Evolutionary conservation across 2,329 filamentous ascomycete species (phyloP).

Genomic region (Aphanocladium album): DNA sequence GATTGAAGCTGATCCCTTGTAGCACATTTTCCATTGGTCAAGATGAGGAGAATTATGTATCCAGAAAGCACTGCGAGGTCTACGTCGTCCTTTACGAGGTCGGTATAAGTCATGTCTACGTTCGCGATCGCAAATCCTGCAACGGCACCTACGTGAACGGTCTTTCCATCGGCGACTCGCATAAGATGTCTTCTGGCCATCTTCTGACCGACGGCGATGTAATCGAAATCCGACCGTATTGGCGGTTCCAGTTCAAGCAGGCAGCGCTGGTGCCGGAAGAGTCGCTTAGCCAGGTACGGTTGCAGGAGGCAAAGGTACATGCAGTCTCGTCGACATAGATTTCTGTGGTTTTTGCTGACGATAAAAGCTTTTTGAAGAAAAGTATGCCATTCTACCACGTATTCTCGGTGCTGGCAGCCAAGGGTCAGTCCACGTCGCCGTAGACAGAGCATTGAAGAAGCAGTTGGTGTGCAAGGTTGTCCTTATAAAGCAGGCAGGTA

Average conservation of each 20-base stretch:
- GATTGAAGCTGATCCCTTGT: background rate
- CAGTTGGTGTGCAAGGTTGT: constrained; percentile 69
- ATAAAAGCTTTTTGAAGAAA: constrained; percentile 28
- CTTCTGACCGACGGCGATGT: constrained; percentile 48
- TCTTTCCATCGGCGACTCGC: constrained; percentile 35
- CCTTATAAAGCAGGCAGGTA: constrained; percentile 35
- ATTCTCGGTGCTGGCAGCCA: constrained; percentile 35
- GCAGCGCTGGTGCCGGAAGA: constrained; percentile 19
- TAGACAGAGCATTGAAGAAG: constrained; percentile 44
- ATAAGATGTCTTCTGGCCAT: constrained; percentile 35
- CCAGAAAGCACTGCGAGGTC: constrained; percentile 50
- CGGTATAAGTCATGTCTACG: constrained; percentile 42
- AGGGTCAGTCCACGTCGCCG: constrained; percentile 32
- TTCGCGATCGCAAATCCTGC: constrained; percentile 49
- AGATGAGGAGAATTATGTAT: constrained; percentile 37
- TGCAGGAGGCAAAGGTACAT: constrained; percentile 28
- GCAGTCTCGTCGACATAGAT: background rate
- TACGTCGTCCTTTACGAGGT: constrained; percentile 50
- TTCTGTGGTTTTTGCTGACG: background rate
- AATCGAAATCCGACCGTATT: constrained; percentile 37
- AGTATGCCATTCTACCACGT: constrained; percentile 29
- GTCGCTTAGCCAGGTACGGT: constrained; percentile 26
- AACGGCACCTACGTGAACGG: constrained; percentile 52
- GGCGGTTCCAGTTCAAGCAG: constrained; percentile 33
- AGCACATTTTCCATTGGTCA: constrained; percentile 36